Percentiles rank a stretch among this genome's conserved stretches.
Conservation (phyloP, 2,329 filamentous ascomycete genomes). For the Alternaria ethzedia region DNA sequence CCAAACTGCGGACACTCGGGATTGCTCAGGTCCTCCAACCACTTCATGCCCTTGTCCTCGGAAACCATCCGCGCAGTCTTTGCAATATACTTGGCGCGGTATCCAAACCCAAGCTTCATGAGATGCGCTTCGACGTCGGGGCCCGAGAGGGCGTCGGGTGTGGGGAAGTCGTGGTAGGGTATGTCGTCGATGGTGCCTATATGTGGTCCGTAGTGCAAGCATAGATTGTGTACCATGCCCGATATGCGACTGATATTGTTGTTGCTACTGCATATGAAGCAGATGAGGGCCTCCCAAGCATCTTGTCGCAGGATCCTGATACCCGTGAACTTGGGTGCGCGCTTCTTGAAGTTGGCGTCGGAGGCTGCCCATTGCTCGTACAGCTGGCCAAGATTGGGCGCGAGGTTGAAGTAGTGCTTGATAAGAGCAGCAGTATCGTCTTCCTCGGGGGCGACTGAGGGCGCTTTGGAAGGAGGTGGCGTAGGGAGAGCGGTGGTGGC, state of each 20-base stretch:
- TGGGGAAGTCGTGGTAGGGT: slow-evolving; percentile 86
- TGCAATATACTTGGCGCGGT: slow-evolving; percentile 90
- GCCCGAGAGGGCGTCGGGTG: slow-evolving; percentile 73
- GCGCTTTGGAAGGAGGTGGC: slow-evolving; percentile 48
- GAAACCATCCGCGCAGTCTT: slow-evolving; percentile 81
- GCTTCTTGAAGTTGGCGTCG: slow-evolving; percentile 87
- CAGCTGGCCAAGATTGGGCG: slow-evolving; percentile 73
- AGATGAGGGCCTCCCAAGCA: slow-evolving; percentile 91
- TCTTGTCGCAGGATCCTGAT: slow-evolving; percentile 93
- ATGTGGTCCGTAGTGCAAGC: slow-evolving; percentile 79
- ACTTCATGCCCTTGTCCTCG: slow-evolving; percentile 68
- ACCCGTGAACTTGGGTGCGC: slow-evolving; percentile 85
- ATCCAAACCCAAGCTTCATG: slow-evolving; percentile 87
- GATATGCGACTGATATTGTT: slow-evolving; percentile 97
- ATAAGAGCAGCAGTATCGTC: slow-evolving; percentile 80
- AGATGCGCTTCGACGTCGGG: slow-evolving; percentile 80
- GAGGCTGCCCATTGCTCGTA: slow-evolving; percentile 87
- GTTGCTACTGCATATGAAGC: slow-evolving; percentile 98
- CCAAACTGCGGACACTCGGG: slow-evolving; percentile 71
- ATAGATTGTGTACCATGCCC: slow-evolving; percentile 95
- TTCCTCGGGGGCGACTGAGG: slow-evolving; percentile 38
- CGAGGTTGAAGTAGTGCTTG: slow-evolving; percentile 85
- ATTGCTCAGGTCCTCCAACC: slow-evolving; percentile 81
- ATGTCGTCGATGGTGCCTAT: slow-evolving; percentile 74
- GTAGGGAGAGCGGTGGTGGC: slow-evolving; percentile 44